A percentile compares a stretch with the other conserved stretches of the same genome.
These are phyloP conservation scores for Lasiodiplodia gonubiensis DNA, from an alignment of 2,329 filamentous ascomycete species.

Conservation along the genomic window DNA sequence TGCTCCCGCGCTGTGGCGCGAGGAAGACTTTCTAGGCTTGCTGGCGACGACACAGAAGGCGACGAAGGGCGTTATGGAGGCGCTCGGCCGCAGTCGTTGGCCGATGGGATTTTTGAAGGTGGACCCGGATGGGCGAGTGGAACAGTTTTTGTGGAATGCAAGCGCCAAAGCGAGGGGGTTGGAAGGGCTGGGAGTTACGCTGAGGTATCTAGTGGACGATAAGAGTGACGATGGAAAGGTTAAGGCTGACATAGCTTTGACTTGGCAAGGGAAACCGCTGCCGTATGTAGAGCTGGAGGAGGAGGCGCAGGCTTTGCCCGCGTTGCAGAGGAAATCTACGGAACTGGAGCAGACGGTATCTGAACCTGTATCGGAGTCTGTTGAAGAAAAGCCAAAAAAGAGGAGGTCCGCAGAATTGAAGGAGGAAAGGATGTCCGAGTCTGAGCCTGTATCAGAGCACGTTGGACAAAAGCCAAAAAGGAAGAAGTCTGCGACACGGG, in stretches of 20 bases:
- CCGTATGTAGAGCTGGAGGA: slow-evolving; percentile 1
- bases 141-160: slow-evolving; percentile 76
- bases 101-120: slow-evolving; percentile 76
- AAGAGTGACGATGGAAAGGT: slow-evolving; percentile 27
- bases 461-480: background rate
- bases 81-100: slow-evolving; percentile 68
- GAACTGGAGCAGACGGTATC: background rate
- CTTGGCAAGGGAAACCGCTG: slow-evolving; percentile 43
- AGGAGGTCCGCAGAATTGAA: background rate
- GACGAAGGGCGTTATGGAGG: slow-evolving; percentile 78
- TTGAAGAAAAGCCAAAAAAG: background rate
- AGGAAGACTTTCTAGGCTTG: slow-evolving; percentile 67
- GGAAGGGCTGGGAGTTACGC: slow-evolving; percentile 55
- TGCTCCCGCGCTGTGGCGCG: slow-evolving; percentile 75
- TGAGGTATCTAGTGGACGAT: slow-evolving; percentile 38
- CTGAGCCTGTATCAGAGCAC: background rate
- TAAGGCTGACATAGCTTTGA: slow-evolving; percentile 42
- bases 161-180: slow-evolving; percentile 67
- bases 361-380: background rate
- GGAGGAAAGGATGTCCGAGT: background rate
- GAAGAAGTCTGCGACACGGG: background rate
- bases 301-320: background rate
- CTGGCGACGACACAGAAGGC: slow-evolving; percentile 72
- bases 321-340: background rate
- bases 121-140: slow-evolving; percentile 60